Base-by-base conservation (phyloP, 2,329 filamentous ascomycete species). In the Colletotrichum cordylinicola region DNA sequence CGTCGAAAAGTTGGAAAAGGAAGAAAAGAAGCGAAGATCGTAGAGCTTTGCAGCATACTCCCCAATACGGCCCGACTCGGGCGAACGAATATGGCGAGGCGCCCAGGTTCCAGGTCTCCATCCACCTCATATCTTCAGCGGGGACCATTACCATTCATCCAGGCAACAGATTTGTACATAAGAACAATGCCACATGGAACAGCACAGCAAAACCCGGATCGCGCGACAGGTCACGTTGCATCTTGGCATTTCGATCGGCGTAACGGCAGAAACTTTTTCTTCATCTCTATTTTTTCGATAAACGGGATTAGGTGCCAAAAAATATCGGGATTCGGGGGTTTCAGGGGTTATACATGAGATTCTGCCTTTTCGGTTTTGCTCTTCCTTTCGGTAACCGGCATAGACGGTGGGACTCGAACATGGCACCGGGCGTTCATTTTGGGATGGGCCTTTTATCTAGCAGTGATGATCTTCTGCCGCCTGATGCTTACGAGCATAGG, bases 1-100 rank as follows among this genome's bases (percentile, higher is more conserved):
- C 78, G 82, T 91, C 62, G 88, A 87, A 43, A 88, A 84, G 76
- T 79, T 91, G 60, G 84, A 85, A 72, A 82, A 82, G 72, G 84
- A 87, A 71, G 84, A 72, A 69, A 29, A 76, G 21, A 67, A 69
- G 15, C 73, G 75, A 35, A 69, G 76, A 4, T 56, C 37, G 8
- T 69, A 69, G 58, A 52, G 58, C n/a, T 68, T 35, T 16, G 16
- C 67, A 68, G 48, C 62, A 67, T 58, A 35, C 12, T 29, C 52
- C n/a, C n/a, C 21, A 24, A 55, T 68, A 18, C 27, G 18, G 65
- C 33, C 64, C 27, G 13, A 56, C 8, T 16, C 55, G 15, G 18
- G 27, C 43, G 52, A 58, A 12, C 24, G 8, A 39, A 2, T 39
- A 55, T 37, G 69, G 74, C 58, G 35, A 76, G 65, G 74, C 65